Conservation (phyloP, 2,329 filamentous ascomycete species). For the Pseudogymnoascus sp. region DNA sequence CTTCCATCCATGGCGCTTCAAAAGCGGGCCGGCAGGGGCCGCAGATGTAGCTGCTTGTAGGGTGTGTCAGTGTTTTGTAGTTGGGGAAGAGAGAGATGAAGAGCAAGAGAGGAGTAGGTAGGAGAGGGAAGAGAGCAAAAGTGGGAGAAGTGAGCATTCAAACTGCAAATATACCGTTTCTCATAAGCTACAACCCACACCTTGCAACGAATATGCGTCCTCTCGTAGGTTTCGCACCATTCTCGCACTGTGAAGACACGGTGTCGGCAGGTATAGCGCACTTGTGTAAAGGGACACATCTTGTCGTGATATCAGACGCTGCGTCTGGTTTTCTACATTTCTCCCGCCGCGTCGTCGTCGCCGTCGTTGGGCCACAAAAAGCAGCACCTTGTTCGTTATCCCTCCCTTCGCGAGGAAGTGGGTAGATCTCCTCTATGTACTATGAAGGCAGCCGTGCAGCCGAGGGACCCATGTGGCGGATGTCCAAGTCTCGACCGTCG, state of each 20-base stretch:
- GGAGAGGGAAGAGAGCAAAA: neutral
- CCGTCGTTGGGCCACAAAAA: too few relatives aligned
- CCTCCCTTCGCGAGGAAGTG: too few relatives aligned
- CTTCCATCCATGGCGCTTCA: neutral
- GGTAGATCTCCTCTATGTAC: too few relatives aligned
- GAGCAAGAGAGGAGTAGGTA: neutral
- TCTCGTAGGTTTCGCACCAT: slow-evolving; percentile 41
- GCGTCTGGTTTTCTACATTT: too few relatives aligned
- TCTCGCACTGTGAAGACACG: slow-evolving; percentile 45
- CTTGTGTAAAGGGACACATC: slow-evolving; percentile 53
- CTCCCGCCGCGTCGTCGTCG: too few relatives aligned
- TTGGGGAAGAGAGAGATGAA: neutral
- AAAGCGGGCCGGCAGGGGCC: neutral
- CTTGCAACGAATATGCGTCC: slow-evolving; percentile 46
- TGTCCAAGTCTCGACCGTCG: too few relatives aligned
- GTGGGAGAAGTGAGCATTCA: too few relatives aligned
- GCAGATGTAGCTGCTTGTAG: neutral
- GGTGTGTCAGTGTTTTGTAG: neutral
- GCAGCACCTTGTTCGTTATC: too few relatives aligned
- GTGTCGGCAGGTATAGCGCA: slow-evolving; percentile 48
- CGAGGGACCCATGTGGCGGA: too few relatives aligned
- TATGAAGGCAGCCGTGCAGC: too few relatives aligned
- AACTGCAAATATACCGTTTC: neutral
- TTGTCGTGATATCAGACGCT: too few relatives aligned
- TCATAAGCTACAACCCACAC: slow-evolving; percentile 41